A percentile compares a stretch with the other conserved stretches of the same genome.
Conservation (phyloP, 305 asterid genomes). For the Fraxinus ornus region DNA sequence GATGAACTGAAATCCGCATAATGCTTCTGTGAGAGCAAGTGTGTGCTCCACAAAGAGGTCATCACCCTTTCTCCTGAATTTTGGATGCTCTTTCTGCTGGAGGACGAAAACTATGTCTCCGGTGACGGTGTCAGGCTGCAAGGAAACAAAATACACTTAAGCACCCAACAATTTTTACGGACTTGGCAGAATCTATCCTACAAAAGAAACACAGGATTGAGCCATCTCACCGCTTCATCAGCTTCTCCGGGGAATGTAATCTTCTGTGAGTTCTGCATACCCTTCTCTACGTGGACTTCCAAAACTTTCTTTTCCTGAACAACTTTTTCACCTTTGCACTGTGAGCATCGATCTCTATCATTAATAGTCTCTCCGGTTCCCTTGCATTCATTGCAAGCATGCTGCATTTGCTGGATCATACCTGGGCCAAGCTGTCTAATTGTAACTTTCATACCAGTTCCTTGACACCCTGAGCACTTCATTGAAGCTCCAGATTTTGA, state of each 20-base stretch:
- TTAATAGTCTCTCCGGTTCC: constrained; percentile 58
- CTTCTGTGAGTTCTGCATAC: constrained; percentile 58
- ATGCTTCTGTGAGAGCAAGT: constrained; percentile 61
- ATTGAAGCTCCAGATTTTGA: constrained; percentile 56
- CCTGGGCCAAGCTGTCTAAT: constrained; percentile 63
- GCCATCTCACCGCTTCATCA: constrained; percentile 53
- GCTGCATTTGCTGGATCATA: constrained; percentile 74
- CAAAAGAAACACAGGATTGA: not conserved
- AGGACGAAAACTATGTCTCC: constrained; percentile 79
- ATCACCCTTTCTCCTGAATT: constrained; percentile 73
- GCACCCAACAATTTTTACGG: not conserved
- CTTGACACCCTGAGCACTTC: constrained; percentile 55
- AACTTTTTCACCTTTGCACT: constrained; percentile 62
- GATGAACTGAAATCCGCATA: constrained; percentile 80
- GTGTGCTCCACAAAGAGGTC: constrained; percentile 78
- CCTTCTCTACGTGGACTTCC: constrained; percentile 64
- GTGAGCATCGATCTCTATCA: constrained; percentile 52
- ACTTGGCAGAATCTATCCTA: not conserved
- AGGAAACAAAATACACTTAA: not conserved
- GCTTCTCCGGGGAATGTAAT: constrained; percentile 65
- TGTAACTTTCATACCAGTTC: constrained; percentile 57
- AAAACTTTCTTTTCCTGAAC: constrained; percentile 56
- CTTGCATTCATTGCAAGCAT: constrained; percentile 53
- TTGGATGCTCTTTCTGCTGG: constrained; percentile 81
- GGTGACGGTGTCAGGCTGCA: constrained; percentile 76